Evolutionary conservation across 2,329 filamentous ascomycete species (phyloP), one percentile per base, ranked within the genome.

Genomic region (Neophaeococcomyces mojaviensis): DNA sequence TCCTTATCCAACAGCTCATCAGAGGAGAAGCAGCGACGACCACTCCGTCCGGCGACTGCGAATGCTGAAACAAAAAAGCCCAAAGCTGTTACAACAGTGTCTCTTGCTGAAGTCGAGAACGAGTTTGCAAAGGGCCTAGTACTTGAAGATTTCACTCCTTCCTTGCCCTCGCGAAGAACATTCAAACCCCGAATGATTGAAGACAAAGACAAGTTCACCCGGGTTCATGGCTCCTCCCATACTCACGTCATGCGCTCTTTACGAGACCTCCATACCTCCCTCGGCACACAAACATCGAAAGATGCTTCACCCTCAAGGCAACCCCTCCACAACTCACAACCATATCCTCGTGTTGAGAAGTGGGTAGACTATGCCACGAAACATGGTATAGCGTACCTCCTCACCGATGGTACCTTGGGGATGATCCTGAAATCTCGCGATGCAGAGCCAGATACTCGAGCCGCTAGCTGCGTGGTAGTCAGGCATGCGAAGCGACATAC

Each of bases 311-410:
- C 38, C 3, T 9, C 20, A 20, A 9, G 15, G 13, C 9, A 22
- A 16, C 41, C 15, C 30, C 15, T 37, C 5, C 19, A 44, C 19
- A 15, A 13, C 16, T 24, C 24, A 12, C 31, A 38, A 16, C 39
- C 45, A 13, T 68, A 72, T 44, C 59, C 69, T 2, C 68, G 71
- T 47, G 70, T 74, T 3, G 68, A 72, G 39, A 74, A 73, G 59
- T 74, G 71, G 71, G 71, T 74, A 16, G 71, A 74, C 51, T 74
- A 74, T 52, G 71, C 71, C 6, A 72, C 72, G 48, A 66, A 70
- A 38, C 72, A 73, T 48, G 71, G 71, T 9, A 72, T 74, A 39
- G 71, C 70, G 4, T 74, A 74, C 51, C 68, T 73, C 6, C 53
- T 74, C n/a, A 68, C 69, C 37, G 70, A 74, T 55, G 69, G 70